A percentile compares a stretch with the other conserved stretches of the same genome.
Evolutionary conservation across 2,329 filamentous ascomycete species (phyloP).

Genomic region (Periconia macrospinosa): DNA sequence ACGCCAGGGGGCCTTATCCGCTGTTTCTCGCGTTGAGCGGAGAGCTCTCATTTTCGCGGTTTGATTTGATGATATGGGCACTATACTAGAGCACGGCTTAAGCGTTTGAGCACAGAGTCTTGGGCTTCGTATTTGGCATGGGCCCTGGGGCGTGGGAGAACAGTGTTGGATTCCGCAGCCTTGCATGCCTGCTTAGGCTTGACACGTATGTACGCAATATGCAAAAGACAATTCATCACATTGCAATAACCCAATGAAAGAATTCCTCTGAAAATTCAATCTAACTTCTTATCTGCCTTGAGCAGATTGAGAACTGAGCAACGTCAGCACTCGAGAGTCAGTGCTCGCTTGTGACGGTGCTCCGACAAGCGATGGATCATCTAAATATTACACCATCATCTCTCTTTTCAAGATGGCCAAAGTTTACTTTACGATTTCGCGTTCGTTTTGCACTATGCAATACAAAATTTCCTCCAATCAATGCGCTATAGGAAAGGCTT

Average conservation of each 20-base stretch:
- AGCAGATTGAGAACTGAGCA: too few relatives aligned
- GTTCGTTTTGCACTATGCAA: not conserved
- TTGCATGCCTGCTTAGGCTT: slow-evolving; percentile 2
- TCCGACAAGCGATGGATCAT: too few relatives aligned
- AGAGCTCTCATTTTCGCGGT: too few relatives aligned
- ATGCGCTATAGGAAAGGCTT: not conserved
- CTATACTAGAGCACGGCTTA: not conserved
- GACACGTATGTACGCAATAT: slow-evolving; percentile 29
- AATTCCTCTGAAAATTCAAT: not conserved
- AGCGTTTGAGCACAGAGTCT: not conserved
- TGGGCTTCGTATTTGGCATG: not conserved
- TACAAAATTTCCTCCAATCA: slow-evolving; percentile 1
- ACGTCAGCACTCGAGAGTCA: too few relatives aligned
- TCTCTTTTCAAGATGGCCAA: too few relatives aligned
- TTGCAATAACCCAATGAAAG: too few relatives aligned
- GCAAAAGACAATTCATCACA: slow-evolving; percentile 8
- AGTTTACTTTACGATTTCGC: not conserved
- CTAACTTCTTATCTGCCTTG: too few relatives aligned
- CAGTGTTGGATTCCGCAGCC: not conserved
- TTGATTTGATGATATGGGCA: too few relatives aligned
- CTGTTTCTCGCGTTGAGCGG: not conserved
- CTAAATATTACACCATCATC: too few relatives aligned
- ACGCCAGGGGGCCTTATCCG: not conserved
- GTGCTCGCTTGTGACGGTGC: too few relatives aligned
- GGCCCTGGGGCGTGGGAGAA: not conserved